Percentiles rank a stretch among this genome's conserved stretches.
phyloP scores from a whole-genome alignment of 495 filamentous ascomycete genomes.

The Achaetomiella virescens region DNA sequence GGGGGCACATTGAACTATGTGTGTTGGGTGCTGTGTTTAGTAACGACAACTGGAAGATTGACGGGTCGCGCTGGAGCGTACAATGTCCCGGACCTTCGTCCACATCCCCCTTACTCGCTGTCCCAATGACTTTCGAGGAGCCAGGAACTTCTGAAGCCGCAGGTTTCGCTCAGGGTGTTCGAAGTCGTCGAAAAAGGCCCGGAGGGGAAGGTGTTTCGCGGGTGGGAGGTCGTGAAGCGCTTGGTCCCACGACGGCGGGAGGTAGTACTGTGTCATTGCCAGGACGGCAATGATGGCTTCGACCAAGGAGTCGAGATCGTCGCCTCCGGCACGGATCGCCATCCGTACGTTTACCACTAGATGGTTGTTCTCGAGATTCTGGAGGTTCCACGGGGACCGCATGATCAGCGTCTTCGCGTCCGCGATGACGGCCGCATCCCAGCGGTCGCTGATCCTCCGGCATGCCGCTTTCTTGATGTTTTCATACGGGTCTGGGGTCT shows the following conservation, averaged over 20 bases:
- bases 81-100: not conserved
- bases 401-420: not conserved
- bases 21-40: too few species aligned
- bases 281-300: not conserved
- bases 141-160: not conserved
- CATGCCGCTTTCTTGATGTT: not conserved
- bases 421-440: not conserved
- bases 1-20: too few species aligned
- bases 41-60: too few species aligned
- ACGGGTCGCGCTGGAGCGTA: too few species aligned
- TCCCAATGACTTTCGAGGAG: not conserved
- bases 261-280: not conserved
- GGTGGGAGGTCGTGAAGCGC: not conserved
- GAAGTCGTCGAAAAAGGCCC: not conserved
- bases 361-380: not conserved
- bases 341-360: not conserved
- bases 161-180: not conserved
- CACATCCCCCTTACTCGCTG: not conserved
- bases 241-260: not conserved
- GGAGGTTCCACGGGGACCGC: not conserved
- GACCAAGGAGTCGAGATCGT: not conserved
- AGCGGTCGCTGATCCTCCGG: not conserved
- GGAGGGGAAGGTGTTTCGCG: not conserved
- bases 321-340: not conserved
- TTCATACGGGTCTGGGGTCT: not conserved